Base-by-base conservation (phyloP, 306 rosid species). In the Clitoria ternatea region DNA sequence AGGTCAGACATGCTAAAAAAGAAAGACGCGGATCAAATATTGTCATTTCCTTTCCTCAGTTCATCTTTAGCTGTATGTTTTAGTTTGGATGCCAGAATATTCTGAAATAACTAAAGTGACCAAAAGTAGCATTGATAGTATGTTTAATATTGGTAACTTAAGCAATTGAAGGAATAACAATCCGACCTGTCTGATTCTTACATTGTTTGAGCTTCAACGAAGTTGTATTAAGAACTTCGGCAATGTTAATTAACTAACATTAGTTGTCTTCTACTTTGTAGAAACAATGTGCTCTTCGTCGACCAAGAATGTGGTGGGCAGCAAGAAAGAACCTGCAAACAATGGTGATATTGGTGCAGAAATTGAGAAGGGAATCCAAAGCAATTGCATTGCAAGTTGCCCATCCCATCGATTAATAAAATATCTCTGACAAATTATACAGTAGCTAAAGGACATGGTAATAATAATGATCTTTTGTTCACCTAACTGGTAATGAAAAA, bases 211-310 rank as follows among this genome's bases (percentile, higher is more conserved):
- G 65, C 49, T 42, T 64, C 69, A 56, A 17, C 59, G 54, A 54
- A 39, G 30, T 13, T 61, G 26, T 72, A 20, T 62, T 22, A 13
- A 59, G 57, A 45, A 30, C 22, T 30, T 67, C 52, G 14, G 29
- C 42, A 19, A 15, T 39, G 53, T 59, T 62, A 32, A 76, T 52
- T 49, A 53, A 70, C 59, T 32, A 26, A 67, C 12, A 22, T 62
- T 37, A 23, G 39, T 18, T 53, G 52, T 81, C 43, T 69, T 54
- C 61, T 54, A 64, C 77, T 23, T 19, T 26, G 69, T 79, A 87
- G 90, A 87, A 81, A 74, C 87, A 67, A 73, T 65, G 80, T 61
- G 74, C 60, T 78, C 70, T 13, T 68, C 82, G 24, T 33, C 72
- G 72, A 68, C 76, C 70, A 80, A 74, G 79, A 71, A 66, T 47